Conservation (phyloP, 2,329 filamentous ascomycete species). For the Colletotrichum trifolii region DNA sequence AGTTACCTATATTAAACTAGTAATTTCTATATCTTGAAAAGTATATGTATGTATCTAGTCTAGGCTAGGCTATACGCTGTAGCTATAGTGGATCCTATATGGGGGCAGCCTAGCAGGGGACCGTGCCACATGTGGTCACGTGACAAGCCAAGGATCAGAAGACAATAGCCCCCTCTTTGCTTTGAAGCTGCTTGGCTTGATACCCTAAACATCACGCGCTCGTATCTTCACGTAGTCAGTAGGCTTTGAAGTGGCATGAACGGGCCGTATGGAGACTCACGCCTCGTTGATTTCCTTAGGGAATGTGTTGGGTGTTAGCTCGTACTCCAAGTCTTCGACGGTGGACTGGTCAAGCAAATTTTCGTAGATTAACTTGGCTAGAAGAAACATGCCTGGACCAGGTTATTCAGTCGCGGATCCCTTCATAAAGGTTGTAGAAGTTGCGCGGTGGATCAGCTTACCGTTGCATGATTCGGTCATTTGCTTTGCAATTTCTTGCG, state of each 20-base stretch:
- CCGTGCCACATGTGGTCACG: no score
- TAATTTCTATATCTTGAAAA: no score
- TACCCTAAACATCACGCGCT: background rate
- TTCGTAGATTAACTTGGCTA: constrained; percentile 1
- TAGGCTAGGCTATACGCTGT: no score
- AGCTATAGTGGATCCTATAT: no score
- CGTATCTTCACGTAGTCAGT: background rate
- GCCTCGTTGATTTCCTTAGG: background rate
- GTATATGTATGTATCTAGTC: no score
- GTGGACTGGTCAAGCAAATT: background rate
- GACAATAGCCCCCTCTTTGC: background rate
- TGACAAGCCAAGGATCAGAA: background rate
- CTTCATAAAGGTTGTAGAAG: background rate
- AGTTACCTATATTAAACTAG: no score
- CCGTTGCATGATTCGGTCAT: background rate
- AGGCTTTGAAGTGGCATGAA: background rate
- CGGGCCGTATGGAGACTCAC: background rate
- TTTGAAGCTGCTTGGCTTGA: background rate
- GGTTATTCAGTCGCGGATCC: background rate
- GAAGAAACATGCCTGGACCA: background rate
- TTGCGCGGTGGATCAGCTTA: background rate
- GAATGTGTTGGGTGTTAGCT: background rate
- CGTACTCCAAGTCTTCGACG: background rate
- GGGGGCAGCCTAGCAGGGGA: no score
- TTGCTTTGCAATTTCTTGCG: background rate